Conservation (phyloP, 164 flowering plant species). For the Tetrastigma voinierianum region DNA sequence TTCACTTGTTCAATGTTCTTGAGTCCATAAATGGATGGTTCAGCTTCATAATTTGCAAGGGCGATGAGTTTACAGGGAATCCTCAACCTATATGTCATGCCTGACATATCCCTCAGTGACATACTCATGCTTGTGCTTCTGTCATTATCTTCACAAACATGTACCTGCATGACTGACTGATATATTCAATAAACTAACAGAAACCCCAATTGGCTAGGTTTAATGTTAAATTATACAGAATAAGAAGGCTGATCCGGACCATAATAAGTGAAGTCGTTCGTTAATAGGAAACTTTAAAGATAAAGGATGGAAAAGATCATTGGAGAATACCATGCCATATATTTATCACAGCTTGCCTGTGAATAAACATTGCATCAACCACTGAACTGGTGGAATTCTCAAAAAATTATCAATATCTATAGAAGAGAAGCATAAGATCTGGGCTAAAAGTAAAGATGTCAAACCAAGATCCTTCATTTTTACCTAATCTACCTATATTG, state of each 20-base stretch:
- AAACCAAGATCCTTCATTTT: too few relatives aligned
- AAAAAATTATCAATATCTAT: too few relatives aligned
- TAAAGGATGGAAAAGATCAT: background rate
- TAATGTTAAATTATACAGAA: background rate
- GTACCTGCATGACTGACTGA: constrained; percentile 9
- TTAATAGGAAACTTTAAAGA: background rate
- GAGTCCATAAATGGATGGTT: background rate
- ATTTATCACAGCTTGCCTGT: too few relatives aligned
- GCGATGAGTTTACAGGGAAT: background rate
- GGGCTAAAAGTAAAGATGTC: too few relatives aligned
- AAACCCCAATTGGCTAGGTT: background rate
- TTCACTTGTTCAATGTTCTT: constrained; percentile 1
- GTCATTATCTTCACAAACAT: constrained; percentile 1
- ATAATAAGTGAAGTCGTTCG: background rate
- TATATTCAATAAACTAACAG: background rate
- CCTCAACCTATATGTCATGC: background rate
- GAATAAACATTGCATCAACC: too few relatives aligned
- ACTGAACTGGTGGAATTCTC: too few relatives aligned
- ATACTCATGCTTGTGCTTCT: background rate
- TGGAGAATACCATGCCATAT: too few relatives aligned
- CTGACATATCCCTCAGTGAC: background rate
- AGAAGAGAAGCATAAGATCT: too few relatives aligned
- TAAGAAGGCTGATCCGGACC: background rate
- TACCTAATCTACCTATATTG: too few relatives aligned
- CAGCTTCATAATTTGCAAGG: background rate